These are phyloP conservation scores for Aspergillus costaricaensis DNA, from an alignment of 2,329 filamentous ascomycete species.

Conservation along the genomic window DNA sequence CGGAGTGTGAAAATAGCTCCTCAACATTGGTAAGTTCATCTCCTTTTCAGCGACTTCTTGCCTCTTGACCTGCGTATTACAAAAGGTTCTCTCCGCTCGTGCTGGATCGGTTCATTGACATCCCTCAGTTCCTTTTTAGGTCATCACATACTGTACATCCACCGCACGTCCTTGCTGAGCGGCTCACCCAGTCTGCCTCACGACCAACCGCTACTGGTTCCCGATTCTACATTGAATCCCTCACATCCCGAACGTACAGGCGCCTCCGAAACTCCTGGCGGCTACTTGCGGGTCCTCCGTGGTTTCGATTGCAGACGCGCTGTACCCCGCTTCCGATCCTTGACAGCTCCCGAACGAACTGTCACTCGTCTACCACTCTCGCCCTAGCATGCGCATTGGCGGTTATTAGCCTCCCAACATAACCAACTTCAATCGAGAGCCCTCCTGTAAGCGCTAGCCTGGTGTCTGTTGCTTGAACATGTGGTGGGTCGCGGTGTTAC, in stretches of 20 bases:
- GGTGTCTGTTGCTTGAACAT: slow-evolving; percentile 3
- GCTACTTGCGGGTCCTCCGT: slow-evolving; percentile 9
- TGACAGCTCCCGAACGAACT: slow-evolving; percentile 9
- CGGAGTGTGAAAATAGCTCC: slow-evolving; percentile 4
- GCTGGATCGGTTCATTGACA: slow-evolving; percentile 1
- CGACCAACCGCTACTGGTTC: neutral
- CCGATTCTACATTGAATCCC: neutral
- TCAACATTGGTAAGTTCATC: slow-evolving; percentile 12
- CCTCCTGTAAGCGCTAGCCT: slow-evolving; percentile 17
- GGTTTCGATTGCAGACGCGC: slow-evolving; percentile 15
- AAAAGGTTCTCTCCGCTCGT: neutral
- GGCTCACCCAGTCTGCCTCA: neutral
- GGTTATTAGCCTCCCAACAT: neutral
- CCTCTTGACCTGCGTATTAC: neutral
- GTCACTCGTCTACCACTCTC: slow-evolving; percentile 1
- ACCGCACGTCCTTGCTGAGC: neutral
- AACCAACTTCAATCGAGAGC: neutral
- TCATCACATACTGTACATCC: neutral
- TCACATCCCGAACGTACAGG: neutral
- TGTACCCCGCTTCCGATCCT: slow-evolving; percentile 21
- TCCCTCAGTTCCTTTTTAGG: neutral
- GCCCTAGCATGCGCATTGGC: slow-evolving; percentile 10
- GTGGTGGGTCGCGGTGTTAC: slow-evolving; percentile 2
- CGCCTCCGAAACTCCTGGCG: slow-evolving; percentile 4
- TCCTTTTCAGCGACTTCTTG: slow-evolving; percentile 8